Evolutionary conservation across 805 yeast genomes (phyloP).

Genomic region (Kluyveromyces aestuarii): DNA sequence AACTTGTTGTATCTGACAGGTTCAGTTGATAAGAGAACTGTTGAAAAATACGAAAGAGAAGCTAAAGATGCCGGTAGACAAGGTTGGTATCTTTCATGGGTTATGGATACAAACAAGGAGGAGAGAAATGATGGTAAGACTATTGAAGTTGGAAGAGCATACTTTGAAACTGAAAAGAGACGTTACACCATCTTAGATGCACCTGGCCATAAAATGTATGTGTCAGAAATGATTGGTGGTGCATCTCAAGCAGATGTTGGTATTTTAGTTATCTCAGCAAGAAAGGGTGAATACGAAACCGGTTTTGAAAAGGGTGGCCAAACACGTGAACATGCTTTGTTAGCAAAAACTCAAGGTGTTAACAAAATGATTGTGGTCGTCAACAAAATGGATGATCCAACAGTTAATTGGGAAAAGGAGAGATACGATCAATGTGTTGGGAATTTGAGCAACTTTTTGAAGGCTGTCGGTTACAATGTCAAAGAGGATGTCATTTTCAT

Average conservation of each 20-base stretch:
- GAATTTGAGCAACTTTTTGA: constrained; percentile 69
- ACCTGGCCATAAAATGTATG: constrained; percentile 99
- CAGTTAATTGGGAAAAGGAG: constrained; percentile 92
- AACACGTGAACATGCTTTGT: constrained; percentile 93
- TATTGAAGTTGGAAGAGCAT: constrained; percentile 96
- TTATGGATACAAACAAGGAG: constrained; percentile 98
- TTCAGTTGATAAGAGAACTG: constrained; percentile 96
- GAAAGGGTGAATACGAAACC: constrained; percentile 99
- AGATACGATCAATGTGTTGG: constrained; percentile 92
- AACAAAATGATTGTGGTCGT: constrained; percentile 87
- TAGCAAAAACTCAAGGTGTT: constrained; percentile 98
- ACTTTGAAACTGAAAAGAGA: constrained; percentile 95
- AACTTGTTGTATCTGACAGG: constrained; percentile 88
- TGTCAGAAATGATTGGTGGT: constrained; percentile 99
- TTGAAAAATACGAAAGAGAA: constrained; percentile 95
- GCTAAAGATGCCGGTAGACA: constrained; percentile 99
- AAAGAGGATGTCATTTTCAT: constrained; percentile 81
- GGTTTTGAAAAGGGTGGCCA: constrained; percentile 99
- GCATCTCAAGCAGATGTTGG: constrained; percentile 99
- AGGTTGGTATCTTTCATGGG: constrained; percentile 99
- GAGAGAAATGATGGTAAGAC: constrained; percentile 99
- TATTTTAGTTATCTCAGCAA: constrained; percentile 90
- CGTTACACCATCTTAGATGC: constrained; percentile 98
- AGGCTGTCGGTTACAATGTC: constrained; percentile 77
- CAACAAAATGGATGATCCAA: constrained; percentile 98